Base-by-base conservation (phyloP, 176 grass and related monocot genomes). In the Eragrostis nindensis region DNA sequence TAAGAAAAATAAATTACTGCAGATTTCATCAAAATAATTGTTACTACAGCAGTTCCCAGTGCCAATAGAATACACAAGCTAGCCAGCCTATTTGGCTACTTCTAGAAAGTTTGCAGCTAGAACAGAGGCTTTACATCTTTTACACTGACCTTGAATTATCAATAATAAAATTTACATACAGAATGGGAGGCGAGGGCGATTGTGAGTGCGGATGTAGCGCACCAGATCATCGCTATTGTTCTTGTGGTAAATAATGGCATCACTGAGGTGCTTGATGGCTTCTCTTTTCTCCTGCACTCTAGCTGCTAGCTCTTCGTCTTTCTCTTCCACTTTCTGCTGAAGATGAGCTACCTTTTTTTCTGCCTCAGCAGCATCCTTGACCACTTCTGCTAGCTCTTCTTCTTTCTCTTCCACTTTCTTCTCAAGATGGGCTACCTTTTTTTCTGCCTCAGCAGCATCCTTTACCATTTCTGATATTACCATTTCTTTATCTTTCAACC, bases 261-360 rank as follows among this genome's bases (percentile, higher is more conserved):
- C 73, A 30, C 95, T 91, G 21, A 98, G 41, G 66, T 95, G 95
- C 66, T 87, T 98, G 84, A 98, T 95, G n/a, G 86, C 92, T 81
- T 98, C 95, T 68, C 84, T 86, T 78, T 98, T 98, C 86, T 98
- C 90, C 24, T 93, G 83, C 30, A 89, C 89, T 65, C 80, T 94
- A 81, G 80, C 41, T 41, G 77, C 71, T 74, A 94, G 45, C 60
- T 94, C 92, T 1, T 83, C 80, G 68, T 92, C 90, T 75, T 89
- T 90, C 18, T 90, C 87, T 43, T 77, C 69, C 22, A 94, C 52
- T 62, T 38, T 77, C 46, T 76, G 92, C 85, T 94, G 73, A 43
- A 97, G 85, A 44, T 89, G 83, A 39, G 52, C 19, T 26, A 90
- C 81, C 80, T 85, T 92, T 16, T 50, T 61, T 14, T 77, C 79